Evolutionary conservation across 225 moss, liverwort and hornwort genomes (phyloP).

Genomic region (Rhytidiadelphus loreus): DNA sequence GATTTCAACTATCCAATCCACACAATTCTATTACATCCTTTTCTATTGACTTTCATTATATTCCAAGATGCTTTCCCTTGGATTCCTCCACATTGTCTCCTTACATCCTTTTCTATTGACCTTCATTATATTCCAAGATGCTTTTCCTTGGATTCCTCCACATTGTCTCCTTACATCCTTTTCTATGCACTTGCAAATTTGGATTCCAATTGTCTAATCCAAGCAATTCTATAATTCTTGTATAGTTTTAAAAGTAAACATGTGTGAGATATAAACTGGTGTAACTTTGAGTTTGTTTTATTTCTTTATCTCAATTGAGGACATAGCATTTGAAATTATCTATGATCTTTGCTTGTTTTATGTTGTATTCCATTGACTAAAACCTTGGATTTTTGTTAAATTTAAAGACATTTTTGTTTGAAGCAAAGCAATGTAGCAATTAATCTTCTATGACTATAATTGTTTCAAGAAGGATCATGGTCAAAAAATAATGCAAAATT

Average conservation of each 20-base stretch:
- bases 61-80: neutral
- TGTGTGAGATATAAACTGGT: neutral
- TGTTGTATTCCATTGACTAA: neutral
- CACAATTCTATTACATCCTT: no score
- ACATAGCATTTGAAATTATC: neutral
- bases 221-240: fast-evolving
- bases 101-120: neutral
- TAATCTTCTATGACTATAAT: neutral
- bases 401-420: neutral
- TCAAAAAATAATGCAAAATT: fast-evolving
- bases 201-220: neutral
- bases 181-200: neutral
- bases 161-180: neutral
- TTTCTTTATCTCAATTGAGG: neutral
- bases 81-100: fast-evolving
- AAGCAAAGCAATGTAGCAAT: neutral
- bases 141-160: neutral
- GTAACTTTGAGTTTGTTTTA: neutral
- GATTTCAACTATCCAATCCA: no score
- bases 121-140: neutral
- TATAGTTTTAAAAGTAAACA: neutral
- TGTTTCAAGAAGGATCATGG: neutral
- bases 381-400: neutral
- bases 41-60: neutral
- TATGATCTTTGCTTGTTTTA: neutral